Percentiles rank a stretch among this genome's conserved stretches.
These are phyloP conservation scores for Talaromyces sp. DNA, from an alignment of 2,329 filamentous ascomycete species.

Conservation along the genomic window DNA sequence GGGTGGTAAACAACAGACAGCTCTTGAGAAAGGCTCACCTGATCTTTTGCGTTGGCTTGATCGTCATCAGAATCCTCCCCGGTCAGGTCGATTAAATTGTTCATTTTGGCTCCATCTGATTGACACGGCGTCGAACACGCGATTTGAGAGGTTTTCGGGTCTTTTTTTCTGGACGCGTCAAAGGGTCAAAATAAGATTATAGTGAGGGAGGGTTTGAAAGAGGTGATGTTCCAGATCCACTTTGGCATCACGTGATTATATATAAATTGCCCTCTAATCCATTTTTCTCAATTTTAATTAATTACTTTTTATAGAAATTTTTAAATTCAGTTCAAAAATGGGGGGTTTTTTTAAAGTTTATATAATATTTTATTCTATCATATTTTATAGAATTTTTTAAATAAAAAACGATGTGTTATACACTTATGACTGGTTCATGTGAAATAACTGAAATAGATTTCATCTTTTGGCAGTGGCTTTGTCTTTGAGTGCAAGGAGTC, in stretches of 20 bases:
- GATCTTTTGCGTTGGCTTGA: not conserved
- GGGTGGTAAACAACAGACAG: not conserved
- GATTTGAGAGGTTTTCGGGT: not conserved
- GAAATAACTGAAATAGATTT: not conserved
- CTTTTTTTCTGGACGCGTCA: not conserved
- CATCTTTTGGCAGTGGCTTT: not conserved
- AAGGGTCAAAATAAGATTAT: not conserved
- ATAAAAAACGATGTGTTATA: not conserved
- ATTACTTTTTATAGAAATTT: not conserved
- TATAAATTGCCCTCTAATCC: not conserved
- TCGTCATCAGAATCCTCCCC: not conserved
- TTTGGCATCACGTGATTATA: not conserved
- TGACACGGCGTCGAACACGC: not conserved
- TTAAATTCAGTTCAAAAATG: not conserved
- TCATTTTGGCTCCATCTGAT: not conserved
- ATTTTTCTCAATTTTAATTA: not conserved
- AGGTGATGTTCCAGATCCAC: not conserved
- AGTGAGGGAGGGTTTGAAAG: not conserved
- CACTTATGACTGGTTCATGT: not conserved
- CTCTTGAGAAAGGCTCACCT: slow-evolving; percentile 1
- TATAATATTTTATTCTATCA: not conserved
- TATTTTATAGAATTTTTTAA: not conserved
- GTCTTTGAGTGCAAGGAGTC: not conserved
- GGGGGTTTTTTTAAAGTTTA: not conserved
- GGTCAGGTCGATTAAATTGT: not conserved